Evolutionary conservation across 2,329 filamentous ascomycete genomes (phyloP).

Genomic region (Rachicladosporium sp.): DNA sequence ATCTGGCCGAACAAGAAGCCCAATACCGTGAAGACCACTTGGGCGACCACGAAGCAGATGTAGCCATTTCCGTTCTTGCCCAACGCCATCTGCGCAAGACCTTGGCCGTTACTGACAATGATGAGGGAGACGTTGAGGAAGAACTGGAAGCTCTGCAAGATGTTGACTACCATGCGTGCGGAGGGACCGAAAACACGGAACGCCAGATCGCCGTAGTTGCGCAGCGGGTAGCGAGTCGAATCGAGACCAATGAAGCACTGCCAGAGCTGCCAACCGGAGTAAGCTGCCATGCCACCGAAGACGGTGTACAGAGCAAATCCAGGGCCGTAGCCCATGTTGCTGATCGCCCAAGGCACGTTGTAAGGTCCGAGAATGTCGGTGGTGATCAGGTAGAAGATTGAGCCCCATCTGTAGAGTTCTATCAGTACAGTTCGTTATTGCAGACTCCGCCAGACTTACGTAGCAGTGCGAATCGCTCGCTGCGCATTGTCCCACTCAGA

Average conservation of each 20-base stretch:
- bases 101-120: constrained; percentile 42
- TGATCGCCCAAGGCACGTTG: constrained; percentile 23
- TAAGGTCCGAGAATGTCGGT: constrained; percentile 31
- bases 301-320: constrained; percentile 27
- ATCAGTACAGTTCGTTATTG: too few relatives aligned
- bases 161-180: constrained; percentile 27
- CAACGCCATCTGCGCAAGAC: constrained; percentile 39
- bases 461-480: too few relatives aligned
- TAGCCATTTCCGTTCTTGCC: constrained; percentile 9
- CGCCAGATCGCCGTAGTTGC: constrained; percentile 29
- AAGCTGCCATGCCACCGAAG: constrained; percentile 24
- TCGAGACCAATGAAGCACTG: constrained; percentile 30
- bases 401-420: constrained; percentile 25
- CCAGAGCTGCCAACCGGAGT: constrained; percentile 30
- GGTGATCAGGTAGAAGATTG: constrained; percentile 34
- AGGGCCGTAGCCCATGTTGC: constrained; percentile 23
- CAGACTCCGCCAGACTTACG: too few relatives aligned
- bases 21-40: constrained; percentile 37
- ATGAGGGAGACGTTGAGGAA: constrained; percentile 42
- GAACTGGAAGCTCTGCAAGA: constrained; percentile 29
- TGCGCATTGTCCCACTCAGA: too few relatives aligned
- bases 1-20: constrained; percentile 46
- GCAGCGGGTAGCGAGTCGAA: constrained; percentile 28
- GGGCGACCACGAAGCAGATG: constrained; percentile 43
- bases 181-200: constrained; percentile 28